Evolutionary conservation across 768 basidiomycete species (phyloP).

Genomic region (Podaxis sp.): DNA sequence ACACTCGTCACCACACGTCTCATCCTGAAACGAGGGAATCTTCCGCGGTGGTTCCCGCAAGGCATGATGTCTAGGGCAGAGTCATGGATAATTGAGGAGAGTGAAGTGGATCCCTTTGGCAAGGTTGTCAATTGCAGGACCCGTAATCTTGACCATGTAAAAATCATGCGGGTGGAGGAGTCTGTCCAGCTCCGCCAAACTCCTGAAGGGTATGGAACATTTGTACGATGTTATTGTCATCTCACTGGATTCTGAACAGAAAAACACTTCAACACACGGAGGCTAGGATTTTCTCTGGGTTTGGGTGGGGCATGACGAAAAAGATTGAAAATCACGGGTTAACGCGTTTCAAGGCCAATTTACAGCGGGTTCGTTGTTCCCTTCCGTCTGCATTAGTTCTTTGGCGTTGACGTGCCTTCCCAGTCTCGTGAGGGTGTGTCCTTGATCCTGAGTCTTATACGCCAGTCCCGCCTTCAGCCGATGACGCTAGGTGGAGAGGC

Average conservation of each 20-base stretch:
- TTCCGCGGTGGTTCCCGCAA: constrained; percentile 89
- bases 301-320: constrained; percentile 89
- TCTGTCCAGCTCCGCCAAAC: constrained; percentile 69
- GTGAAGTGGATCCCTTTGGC: constrained; percentile 85
- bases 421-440: constrained; percentile 89
- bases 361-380: constrained; percentile 67
- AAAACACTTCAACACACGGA: constrained; percentile 86
- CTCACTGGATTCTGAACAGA: constrained; percentile 32
- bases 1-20: constrained; percentile 85
- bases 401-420: constrained; percentile 12
- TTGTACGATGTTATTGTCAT: not conserved
- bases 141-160: constrained; percentile 91
- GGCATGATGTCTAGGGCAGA: constrained; percentile 84
- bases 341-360: constrained; percentile 81
- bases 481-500: constrained; percentile 46
- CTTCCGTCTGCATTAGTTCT: not conserved
- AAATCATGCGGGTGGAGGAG: constrained; percentile 92
- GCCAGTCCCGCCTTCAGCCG: constrained; percentile 71
- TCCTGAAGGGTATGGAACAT: constrained; percentile 61
- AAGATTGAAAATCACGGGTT: constrained; percentile 85
- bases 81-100: constrained; percentile 94
- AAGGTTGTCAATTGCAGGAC: constrained; percentile 77
- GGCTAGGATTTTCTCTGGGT: constrained; percentile 81
- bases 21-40: constrained; percentile 87
- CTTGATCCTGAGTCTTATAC: constrained; percentile 73